Percentiles rank a stretch among this genome's conserved stretches.
phyloP scores from a whole-genome alignment of 306 rosid genomes.

The Medicago arabica region DNA sequence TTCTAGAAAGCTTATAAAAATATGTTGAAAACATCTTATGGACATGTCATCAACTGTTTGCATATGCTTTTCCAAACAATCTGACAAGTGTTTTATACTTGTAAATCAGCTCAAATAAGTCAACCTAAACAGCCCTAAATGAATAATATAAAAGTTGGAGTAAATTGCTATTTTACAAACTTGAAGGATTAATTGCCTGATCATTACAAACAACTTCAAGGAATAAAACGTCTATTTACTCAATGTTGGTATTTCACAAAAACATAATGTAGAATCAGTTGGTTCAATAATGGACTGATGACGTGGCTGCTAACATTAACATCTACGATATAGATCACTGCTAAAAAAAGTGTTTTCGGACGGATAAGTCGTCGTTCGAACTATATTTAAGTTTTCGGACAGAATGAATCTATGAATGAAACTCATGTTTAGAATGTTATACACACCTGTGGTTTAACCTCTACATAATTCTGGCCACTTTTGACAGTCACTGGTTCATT shows the following conservation, averaged over 20 bases:
- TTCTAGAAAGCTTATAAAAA: neutral
- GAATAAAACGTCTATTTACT: too few species aligned
- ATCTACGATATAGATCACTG: conserved; percentile 12
- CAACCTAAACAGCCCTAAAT: neutral
- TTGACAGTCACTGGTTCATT: conserved; percentile 93
- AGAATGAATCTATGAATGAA: neutral
- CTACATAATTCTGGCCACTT: conserved; percentile 80
- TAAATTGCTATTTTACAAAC: too few species aligned
- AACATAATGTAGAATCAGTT: neutral
- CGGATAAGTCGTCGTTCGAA: too few species aligned
- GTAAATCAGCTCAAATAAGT: too few species aligned
- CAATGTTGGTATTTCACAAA: neutral
- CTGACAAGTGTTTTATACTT: neutral
- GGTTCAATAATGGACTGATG: neutral
- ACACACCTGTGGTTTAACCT: conserved; percentile 96
- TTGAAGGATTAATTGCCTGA: too few species aligned
- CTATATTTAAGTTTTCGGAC: too few species aligned
- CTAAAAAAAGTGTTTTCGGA: too few species aligned
- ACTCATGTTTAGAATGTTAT: conserved; percentile 15
- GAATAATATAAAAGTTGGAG: neutral
- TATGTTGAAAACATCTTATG: neutral
- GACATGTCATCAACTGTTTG: neutral
- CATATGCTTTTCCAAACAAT: neutral
- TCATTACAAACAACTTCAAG: too few species aligned
- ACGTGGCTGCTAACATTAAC: neutral